phyloP scores from a whole-genome alignment of 495 filamentous ascomycete species.

The Lophiostoma macrostomum region DNA sequence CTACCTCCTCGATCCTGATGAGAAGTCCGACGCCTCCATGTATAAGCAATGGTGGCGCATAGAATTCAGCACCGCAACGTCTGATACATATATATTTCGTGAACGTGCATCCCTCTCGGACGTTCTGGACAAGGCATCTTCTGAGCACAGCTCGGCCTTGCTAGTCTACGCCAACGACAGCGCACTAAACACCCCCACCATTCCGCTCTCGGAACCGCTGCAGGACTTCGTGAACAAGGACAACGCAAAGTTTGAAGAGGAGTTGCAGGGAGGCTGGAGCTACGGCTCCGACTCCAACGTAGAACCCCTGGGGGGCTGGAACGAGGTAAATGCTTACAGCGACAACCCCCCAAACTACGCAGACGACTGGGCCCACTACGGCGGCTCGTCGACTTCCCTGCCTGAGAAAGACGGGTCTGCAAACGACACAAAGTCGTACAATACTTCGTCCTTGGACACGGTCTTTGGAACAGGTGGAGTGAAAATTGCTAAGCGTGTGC shows the following conservation, averaged over 20 bases:
- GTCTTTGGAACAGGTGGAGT: too few relatives aligned
- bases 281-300: neutral
- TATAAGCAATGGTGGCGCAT: conserved; percentile 27
- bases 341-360: neutral
- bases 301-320: conserved; percentile 4
- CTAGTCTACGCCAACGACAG: conserved; percentile 33
- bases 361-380: conserved; percentile 1
- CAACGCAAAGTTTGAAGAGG: conserved; percentile 20
- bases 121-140: conserved; percentile 24
- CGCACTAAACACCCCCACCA: conserved; percentile 1
- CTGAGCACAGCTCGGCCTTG: conserved; percentile 19
- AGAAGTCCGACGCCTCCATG: neutral
- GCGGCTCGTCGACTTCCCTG: neutral
- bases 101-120: conserved; percentile 3
- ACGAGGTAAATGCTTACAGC: neutral
- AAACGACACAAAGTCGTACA: too few relatives aligned
- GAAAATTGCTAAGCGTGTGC: too few relatives aligned
- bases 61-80: conserved; percentile 12
- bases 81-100: conserved; percentile 13
- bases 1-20: conserved; percentile 21
- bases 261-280: conserved; percentile 1
- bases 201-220: conserved; percentile 12
- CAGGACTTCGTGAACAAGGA: conserved; percentile 21
- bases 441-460: too few relatives aligned
- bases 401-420: neutral